Evolutionary conservation across 192 early-diverging fungal species (phyloP), one percentile per base, ranked within the genome.

Genomic region (Coemansia asiatica): DNA sequence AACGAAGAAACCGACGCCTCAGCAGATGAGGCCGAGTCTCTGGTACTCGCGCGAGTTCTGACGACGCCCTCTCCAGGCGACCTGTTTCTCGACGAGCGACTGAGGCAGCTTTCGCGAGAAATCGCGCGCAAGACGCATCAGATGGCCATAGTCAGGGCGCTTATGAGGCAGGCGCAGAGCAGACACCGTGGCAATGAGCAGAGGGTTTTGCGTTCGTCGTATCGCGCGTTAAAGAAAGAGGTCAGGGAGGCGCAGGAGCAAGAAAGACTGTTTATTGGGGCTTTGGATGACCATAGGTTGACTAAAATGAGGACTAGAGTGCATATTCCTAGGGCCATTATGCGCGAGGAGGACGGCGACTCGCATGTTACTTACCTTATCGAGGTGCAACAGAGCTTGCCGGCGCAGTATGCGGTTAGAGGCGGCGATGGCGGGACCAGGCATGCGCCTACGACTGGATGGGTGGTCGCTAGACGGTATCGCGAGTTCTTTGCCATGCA

Each of bases 401-500:
- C 72, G 3, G 75, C 82, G 46, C 85, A 85, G 8, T 73, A 80
- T 8, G 82, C 66, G 23, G 36, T 3, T 8, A 33, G 31, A 8
- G 31, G 18, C 9, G 47, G 25, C 6, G 22, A 36, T 28, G n/a
- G 31, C 19, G n/a, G 31, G 9, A 16, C 53, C 9, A 29, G 21
- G 15, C 55, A 48, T 44, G 76, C 72, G 50, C 68, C 68, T 6
- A 44, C 13, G 1, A 48, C 64, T 4, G 88, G 90, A 4, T 92
- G 91, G 91, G 83, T 91, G 18, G 87, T 91, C n/a, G 81, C 83
- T 2, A 83, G 92, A 7, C 76, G 94, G 3, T 94, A 92, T 72
- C 86, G 86, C n/a, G 93, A 97, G 76, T 96, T 97, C 71, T 85
- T 87, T 57, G 81, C 85, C 0, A 73, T 97, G 65, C 94, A 97